Conservation (phyloP, 1,284 basidiomycete genomes). For the Takashimella tepidaria region DNA sequence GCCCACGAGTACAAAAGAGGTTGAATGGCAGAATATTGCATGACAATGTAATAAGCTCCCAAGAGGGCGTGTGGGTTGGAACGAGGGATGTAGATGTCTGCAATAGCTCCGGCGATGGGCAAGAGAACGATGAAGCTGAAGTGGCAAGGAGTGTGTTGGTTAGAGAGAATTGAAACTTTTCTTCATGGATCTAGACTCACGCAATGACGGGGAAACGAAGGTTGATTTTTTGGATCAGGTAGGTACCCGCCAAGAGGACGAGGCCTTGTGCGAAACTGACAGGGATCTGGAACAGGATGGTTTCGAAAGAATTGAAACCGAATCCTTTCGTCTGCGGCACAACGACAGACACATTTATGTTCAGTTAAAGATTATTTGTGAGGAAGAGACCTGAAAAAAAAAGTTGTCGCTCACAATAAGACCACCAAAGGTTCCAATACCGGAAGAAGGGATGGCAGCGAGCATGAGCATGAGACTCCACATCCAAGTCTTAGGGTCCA, state of each 20-base stretch:
- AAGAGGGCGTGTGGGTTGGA: slow-evolving; percentile 12
- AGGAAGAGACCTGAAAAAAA: too few relatives aligned
- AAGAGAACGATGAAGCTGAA: slow-evolving; percentile 13
- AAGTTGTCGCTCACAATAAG: background rate
- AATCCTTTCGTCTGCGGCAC: slow-evolving; percentile 6
- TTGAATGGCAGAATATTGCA: slow-evolving; percentile 17
- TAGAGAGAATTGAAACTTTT: background rate
- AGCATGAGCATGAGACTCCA: slow-evolving; percentile 31
- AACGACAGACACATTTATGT: background rate
- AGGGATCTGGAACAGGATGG: slow-evolving; percentile 23
- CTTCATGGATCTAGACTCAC: too few relatives aligned
- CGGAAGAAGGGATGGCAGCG: slow-evolving; percentile 30
- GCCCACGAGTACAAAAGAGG: slow-evolving; percentile 27
- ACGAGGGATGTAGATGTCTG: slow-evolving; percentile 12
- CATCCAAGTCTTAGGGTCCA: slow-evolving; percentile 40
- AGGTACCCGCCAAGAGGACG: slow-evolving; percentile 26
- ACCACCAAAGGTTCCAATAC: slow-evolving; percentile 38
- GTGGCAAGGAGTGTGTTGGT: background rate
- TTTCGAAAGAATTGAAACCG: slow-evolving; percentile 34
- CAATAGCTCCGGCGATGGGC: slow-evolving; percentile 25
- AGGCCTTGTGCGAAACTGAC: slow-evolving; percentile 9
- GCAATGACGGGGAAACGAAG: slow-evolving; percentile 53
- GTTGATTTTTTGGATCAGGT: slow-evolving; percentile 49
- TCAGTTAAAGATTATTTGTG: too few relatives aligned
- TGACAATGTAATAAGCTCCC: slow-evolving; percentile 18